A percentile compares a stretch with the other conserved stretches of the same genome.
phyloP scores from a whole-genome alignment of 2,329 filamentous ascomycete species.

The Nigrospora oryzae region DNA sequence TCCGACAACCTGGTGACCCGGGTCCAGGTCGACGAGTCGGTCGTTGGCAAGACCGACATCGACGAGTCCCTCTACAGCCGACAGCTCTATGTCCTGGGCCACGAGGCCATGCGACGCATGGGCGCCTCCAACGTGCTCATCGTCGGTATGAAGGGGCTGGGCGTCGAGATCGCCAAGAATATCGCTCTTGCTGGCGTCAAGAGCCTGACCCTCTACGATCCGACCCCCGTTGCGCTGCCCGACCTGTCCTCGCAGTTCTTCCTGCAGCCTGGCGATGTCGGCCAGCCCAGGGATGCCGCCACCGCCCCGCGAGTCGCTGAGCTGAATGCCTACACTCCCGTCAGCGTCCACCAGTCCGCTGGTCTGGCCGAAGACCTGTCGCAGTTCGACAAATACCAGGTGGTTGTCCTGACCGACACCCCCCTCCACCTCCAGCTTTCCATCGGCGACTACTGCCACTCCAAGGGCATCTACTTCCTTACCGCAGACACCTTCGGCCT shows the following conservation, averaged over 20 bases:
- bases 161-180: conserved; percentile 98
- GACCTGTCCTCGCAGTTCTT: conserved; percentile 98
- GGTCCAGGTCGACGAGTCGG: conserved; percentile 58
- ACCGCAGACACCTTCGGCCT: conserved; percentile 85
- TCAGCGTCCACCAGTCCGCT: conserved; percentile 61
- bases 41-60: conserved; percentile 49
- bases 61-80: conserved; percentile 68
- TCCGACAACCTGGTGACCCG: conserved; percentile 51
- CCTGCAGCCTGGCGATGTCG: conserved; percentile 77
- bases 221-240: conserved; percentile 70
- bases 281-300: conserved; percentile 80
- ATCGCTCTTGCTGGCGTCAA: conserved; percentile 97
- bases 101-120: conserved; percentile 98
- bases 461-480: conserved; percentile 86
- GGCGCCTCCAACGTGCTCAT: conserved; percentile 89
- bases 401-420: conserved; percentile 82
- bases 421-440: conserved; percentile 70
- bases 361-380: conserved; percentile 67
- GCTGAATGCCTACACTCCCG: conserved; percentile 92
- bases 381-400: conserved; percentile 84
- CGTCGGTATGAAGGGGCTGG: conserved; percentile 84
- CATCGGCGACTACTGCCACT: conserved; percentile 89
- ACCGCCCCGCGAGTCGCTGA: conserved; percentile 87
- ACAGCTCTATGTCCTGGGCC: conserved; percentile 63
- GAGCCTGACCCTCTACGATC: conserved; percentile 89